These are phyloP conservation scores for Xanthoparmelia taractica DNA, from an alignment of 495 filamentous ascomycete species.

Conservation along the genomic window DNA sequence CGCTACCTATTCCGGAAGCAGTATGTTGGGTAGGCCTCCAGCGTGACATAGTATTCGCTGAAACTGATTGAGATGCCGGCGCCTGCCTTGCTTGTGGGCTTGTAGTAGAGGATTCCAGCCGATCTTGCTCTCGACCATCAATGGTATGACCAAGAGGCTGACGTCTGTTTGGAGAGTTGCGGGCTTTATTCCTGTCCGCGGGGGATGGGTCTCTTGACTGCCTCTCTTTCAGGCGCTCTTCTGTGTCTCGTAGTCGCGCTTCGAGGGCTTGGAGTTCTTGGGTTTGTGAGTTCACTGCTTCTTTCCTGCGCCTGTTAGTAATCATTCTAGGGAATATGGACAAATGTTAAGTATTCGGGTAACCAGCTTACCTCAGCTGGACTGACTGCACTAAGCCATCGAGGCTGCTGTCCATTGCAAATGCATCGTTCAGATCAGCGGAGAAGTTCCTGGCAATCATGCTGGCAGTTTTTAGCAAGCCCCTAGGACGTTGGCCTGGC, in stretches of 20 bases:
- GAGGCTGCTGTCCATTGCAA: constrained; percentile 73
- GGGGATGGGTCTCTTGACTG: constrained; percentile 26
- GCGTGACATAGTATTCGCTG: constrained; percentile 17
- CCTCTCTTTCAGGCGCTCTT: constrained; percentile 61
- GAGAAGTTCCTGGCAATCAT: constrained; percentile 85
- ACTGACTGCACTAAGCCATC: constrained; percentile 68
- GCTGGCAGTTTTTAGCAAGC: constrained; percentile 37
- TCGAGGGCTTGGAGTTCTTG: constrained; percentile 81
- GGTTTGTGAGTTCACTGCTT: constrained; percentile 71
- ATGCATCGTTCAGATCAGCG: constrained; percentile 76
- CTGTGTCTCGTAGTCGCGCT: constrained; percentile 72
- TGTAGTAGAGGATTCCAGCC: constrained; percentile 1
- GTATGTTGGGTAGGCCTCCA: constrained; percentile 14
- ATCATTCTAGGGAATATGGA: neutral
- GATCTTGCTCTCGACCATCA: constrained; percentile 4
- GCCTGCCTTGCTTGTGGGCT: constrained; percentile 16
- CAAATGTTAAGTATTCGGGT: neutral
- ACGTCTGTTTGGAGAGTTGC: constrained; percentile 9
- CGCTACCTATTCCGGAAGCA: constrained; percentile 4
- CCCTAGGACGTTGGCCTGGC: neutral
- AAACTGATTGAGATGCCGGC: constrained; percentile 10
- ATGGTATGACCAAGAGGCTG: constrained; percentile 15
- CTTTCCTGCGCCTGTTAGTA: constrained; percentile 33
- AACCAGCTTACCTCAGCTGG: constrained; percentile 66
- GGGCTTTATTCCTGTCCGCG: constrained; percentile 12